A percentile compares a stretch with the other conserved stretches of the same genome.
phyloP scores from a whole-genome alignment of 805 yeast genomes.

The Cyberlindnera nakhonratchasimensis region DNA sequence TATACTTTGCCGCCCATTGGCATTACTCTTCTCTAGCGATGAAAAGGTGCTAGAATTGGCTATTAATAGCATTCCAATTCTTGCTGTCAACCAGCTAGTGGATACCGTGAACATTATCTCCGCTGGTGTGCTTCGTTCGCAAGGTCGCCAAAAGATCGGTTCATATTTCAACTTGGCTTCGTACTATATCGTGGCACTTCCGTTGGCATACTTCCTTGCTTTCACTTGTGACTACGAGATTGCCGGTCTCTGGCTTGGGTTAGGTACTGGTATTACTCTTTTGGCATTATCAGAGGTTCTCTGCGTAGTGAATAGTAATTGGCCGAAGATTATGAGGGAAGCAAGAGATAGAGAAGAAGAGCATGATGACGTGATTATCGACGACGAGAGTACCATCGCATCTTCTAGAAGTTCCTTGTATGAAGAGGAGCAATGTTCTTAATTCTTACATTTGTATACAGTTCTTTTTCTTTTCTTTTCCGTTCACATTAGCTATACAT shows the following conservation, averaged over 20 bases:
- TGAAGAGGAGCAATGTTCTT: slow-evolving; percentile 6
- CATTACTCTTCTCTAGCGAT: slow-evolving; percentile 60
- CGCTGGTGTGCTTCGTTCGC: slow-evolving; percentile 70
- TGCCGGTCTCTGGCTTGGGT: slow-evolving; percentile 71
- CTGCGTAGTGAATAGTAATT: slow-evolving; percentile 47
- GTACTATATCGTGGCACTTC: slow-evolving; percentile 69
- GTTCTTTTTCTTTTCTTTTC: background rate
- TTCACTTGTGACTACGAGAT: slow-evolving; percentile 45
- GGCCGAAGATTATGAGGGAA: slow-evolving; percentile 45
- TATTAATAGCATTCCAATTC: slow-evolving; percentile 55
- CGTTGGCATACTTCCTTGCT: slow-evolving; percentile 59
- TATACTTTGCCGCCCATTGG: slow-evolving; percentile 46
- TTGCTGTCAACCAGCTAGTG: slow-evolving; percentile 60
- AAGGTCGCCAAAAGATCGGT: slow-evolving; percentile 73
- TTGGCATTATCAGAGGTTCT: slow-evolving; percentile 48
- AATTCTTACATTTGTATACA: background rate
- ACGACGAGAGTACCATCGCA: slow-evolving; percentile 27
- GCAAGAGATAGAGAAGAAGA: slow-evolving; percentile 30
- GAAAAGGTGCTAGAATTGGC: slow-evolving; percentile 50
- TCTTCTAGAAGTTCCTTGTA: slow-evolving; percentile 8
- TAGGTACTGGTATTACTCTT: slow-evolving; percentile 58
- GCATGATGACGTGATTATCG: slow-evolving; percentile 25
- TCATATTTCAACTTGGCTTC: slow-evolving; percentile 66
- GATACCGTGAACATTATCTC: slow-evolving; percentile 73
- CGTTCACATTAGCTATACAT: too few relatives aligned